Evolutionary conservation across 495 filamentous ascomycete species (phyloP), one percentile per base, ranked within the genome.

Genomic region (Annulohypoxylon nitens): DNA sequence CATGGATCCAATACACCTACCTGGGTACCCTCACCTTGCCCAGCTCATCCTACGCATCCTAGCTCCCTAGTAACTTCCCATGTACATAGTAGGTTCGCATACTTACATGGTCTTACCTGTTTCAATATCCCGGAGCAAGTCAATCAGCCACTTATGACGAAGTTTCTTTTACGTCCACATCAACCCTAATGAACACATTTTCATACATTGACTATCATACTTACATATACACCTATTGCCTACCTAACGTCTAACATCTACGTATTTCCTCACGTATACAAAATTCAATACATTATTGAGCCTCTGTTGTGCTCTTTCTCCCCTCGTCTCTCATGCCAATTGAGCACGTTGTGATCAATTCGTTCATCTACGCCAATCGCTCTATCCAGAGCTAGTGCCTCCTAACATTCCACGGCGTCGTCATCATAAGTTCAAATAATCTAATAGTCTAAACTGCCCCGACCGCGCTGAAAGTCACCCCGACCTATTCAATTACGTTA

Each of bases 131-230:
- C 16, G 25, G 36, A 45, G 39, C 36, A 59, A 60, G 9, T 45
- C 43, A 64, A 64, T 59, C 61, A 74, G 71, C 71, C 67, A 70
- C 71, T 18, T 66, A 74, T 74, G 71, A 74, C 67, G 71, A 74
- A 58, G 67, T 60, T 45, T 59, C 47, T 51, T 65, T 64, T 55
- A 36, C 20, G 16, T 43, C 39, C n/a, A 43, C 30, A 30, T 30
- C 30, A 30, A 30, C 30, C 30, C 30, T 30, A 30, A 30, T 30
- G 1, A 30, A 4, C 30, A 30, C 5, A 30, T 30, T 30, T 30
- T 30, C 30, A 30, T 30, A 30, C 30, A 30, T 30, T 23, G 20
- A 30, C 30, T 30, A 4, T 4, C 30, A 4, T 30, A 30, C 30
- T 30, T 30, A 30, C 30, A 4, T 30, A 30, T 30, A 30, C 30